Evolutionary conservation across 2,329 filamentous ascomycete species (phyloP).

Genomic region (Calonectria fujianensis): DNA sequence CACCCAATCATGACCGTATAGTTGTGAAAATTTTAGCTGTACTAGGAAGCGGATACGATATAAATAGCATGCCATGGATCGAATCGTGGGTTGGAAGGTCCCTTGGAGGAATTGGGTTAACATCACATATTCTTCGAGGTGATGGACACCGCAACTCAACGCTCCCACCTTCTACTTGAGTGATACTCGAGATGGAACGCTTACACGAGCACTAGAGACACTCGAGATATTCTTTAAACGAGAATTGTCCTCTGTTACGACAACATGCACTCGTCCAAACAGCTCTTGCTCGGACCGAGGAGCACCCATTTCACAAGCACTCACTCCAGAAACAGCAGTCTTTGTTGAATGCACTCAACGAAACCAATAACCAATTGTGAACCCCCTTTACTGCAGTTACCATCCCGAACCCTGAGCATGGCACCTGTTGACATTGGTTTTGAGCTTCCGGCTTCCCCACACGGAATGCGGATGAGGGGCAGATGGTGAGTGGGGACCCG

Average conservation of each 20-base stretch:
- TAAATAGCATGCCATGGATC: too few relatives aligned
- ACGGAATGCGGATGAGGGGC: slow-evolving; percentile 29
- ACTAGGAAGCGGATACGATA: background rate
- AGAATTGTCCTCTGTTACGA: too few relatives aligned
- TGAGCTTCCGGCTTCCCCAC: slow-evolving; percentile 33
- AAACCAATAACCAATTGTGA: background rate
- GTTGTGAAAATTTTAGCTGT: background rate
- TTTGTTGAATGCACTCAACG: background rate
- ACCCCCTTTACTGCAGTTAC: background rate
- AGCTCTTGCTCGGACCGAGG: background rate
- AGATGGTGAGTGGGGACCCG: slow-evolving; percentile 38
- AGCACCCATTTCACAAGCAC: background rate
- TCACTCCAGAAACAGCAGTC: background rate
- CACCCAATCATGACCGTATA: background rate
- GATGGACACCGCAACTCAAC: background rate
- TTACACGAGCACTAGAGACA: background rate
- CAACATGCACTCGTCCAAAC: too few relatives aligned
- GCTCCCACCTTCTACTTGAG: background rate
- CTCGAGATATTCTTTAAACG: background rate
- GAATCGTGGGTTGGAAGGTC: background rate
- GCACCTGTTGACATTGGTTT: slow-evolving; percentile 10
- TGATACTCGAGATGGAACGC: background rate
- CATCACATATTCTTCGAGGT: too few relatives aligned
- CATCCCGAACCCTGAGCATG: background rate
- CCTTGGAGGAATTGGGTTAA: background rate